Evolutionary conservation across 1,284 basidiomycete genomes (phyloP).

Genomic region (Tremellales sp.): DNA sequence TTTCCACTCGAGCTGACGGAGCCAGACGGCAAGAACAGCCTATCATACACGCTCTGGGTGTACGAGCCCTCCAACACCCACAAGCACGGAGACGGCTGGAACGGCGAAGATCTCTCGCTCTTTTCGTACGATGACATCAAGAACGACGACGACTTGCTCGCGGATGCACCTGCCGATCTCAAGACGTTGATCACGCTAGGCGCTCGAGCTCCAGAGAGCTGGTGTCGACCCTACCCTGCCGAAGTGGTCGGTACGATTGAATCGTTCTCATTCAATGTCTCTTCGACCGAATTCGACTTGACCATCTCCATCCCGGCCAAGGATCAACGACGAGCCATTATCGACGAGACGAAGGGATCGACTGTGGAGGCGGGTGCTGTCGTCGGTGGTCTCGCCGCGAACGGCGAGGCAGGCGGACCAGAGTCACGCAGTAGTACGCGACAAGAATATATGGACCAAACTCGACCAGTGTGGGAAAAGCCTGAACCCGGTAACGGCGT

Average conservation of each 20-base stretch:
- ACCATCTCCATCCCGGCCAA: constrained; percentile 56
- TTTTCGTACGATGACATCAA: constrained; percentile 72
- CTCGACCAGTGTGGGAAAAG: not conserved
- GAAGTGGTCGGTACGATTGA: constrained; percentile 64
- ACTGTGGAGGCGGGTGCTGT: not conserved
- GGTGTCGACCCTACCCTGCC: constrained; percentile 73
- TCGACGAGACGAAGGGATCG: not conserved
- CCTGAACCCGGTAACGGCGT: not conserved
- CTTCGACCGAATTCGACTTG: constrained; percentile 63
- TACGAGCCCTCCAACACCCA: constrained; percentile 73
- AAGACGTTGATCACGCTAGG: constrained; percentile 67
- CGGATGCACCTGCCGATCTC: constrained; percentile 16
- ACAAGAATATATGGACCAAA: not conserved
- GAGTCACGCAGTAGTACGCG: not conserved
- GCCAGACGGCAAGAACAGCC: constrained; percentile 70
- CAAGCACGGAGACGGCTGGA: constrained; percentile 88
- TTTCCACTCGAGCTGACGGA: constrained; percentile 74
- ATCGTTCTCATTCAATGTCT: constrained; percentile 70
- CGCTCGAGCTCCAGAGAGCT: constrained; percentile 71
- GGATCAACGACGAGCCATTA: not conserved
- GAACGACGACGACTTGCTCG: constrained; percentile 35
- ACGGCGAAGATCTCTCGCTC: constrained; percentile 87
- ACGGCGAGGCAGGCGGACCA: constrained; percentile 4
- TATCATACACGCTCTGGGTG: constrained; percentile 88
- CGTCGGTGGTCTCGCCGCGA: not conserved